Percentiles rank a stretch among this genome's conserved stretches.
These are phyloP conservation scores for Paraphoma sp. DNA, from an alignment of 2,329 filamentous ascomycete genomes.

Conservation along the genomic window DNA sequence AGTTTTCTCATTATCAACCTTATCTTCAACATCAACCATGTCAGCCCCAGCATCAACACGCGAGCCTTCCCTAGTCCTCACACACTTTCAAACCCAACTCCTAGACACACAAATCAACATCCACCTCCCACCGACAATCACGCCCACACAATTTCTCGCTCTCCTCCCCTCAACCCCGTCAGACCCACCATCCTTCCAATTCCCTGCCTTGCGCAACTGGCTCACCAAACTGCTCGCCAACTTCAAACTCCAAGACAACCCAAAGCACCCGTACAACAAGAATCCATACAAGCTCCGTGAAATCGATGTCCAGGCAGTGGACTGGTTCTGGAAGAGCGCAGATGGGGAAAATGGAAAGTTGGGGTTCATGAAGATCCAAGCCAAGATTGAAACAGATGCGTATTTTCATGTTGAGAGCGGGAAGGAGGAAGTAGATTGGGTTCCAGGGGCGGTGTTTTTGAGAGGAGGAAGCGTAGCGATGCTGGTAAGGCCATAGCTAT, in stretches of 20 bases:
- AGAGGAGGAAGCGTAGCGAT: conserved; percentile 65
- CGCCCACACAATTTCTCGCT: conserved; percentile 35
- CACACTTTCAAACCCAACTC: neutral
- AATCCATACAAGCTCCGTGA: conserved; percentile 59
- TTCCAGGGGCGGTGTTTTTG: conserved; percentile 65
- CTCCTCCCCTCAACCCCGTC: conserved; percentile 7
- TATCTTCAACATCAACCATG: neutral
- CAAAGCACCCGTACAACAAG: conserved; percentile 58
- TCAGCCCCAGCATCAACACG: neutral
- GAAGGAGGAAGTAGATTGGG: conserved; percentile 43
- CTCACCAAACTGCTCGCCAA: conserved; percentile 57
- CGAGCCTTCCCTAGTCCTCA: neutral
- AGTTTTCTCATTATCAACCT: neutral
- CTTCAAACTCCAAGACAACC: conserved; percentile 53
- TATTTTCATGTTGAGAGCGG: conserved; percentile 32
- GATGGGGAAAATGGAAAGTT: conserved; percentile 41
- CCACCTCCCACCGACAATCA: conserved; percentile 52
- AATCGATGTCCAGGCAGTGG: conserved; percentile 62
- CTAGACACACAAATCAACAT: conserved; percentile 42
- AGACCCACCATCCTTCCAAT: conserved; percentile 38
- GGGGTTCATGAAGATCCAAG: conserved; percentile 64
- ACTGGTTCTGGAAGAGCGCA: conserved; percentile 55
- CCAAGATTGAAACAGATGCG: conserved; percentile 59
- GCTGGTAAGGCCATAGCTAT: too few relatives aligned
- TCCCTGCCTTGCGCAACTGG: conserved; percentile 64